phyloP scores from a whole-genome alignment of 768 basidiomycete species.

The Pisolithus orientalis region DNA sequence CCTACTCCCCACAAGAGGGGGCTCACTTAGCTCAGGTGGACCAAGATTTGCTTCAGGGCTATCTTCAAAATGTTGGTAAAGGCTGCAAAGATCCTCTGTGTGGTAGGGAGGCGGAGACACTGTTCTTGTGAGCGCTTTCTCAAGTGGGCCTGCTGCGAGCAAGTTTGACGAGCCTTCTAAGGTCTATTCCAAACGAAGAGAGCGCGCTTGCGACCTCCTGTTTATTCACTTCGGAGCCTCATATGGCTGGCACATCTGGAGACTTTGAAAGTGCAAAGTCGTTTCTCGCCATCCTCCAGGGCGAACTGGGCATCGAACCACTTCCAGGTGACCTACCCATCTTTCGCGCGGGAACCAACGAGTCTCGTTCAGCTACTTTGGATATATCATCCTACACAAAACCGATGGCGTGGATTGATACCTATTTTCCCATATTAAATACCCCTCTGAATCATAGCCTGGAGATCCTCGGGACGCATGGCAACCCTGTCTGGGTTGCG shows the following conservation, averaged over 20 bases:
- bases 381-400: slow-evolving; percentile 33
- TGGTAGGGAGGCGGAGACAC: slow-evolving; percentile 35
- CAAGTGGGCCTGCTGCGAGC: not conserved
- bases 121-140: slow-evolving; percentile 36
- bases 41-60: slow-evolving; percentile 10
- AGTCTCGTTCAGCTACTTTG: slow-evolving; percentile 49
- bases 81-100: slow-evolving; percentile 16
- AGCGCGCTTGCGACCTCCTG: slow-evolving; percentile 48
- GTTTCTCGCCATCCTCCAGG: slow-evolving; percentile 47
- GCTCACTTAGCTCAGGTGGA: slow-evolving; percentile 11
- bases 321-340: slow-evolving; percentile 33
- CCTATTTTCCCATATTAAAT: slow-evolving; percentile 74
- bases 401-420: slow-evolving; percentile 57
- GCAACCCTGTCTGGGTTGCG: slow-evolving; percentile 49
- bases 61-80: slow-evolving; percentile 11
- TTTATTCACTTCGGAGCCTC: slow-evolving; percentile 47
- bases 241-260: slow-evolving; percentile 51
- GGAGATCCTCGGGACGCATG: slow-evolving; percentile 48
- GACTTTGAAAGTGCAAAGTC: slow-evolving; percentile 54
- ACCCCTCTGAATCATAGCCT: slow-evolving; percentile 52
- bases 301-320: slow-evolving; percentile 37
- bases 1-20: not conserved
- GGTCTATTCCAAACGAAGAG: slow-evolving; percentile 45
- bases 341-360: slow-evolving; percentile 50
- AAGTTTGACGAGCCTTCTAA: slow-evolving; percentile 14